These are phyloP conservation scores for Plasmodium coatneyi DNA, from an alignment of 169 alveolate species.

Conservation along the genomic window DNA sequence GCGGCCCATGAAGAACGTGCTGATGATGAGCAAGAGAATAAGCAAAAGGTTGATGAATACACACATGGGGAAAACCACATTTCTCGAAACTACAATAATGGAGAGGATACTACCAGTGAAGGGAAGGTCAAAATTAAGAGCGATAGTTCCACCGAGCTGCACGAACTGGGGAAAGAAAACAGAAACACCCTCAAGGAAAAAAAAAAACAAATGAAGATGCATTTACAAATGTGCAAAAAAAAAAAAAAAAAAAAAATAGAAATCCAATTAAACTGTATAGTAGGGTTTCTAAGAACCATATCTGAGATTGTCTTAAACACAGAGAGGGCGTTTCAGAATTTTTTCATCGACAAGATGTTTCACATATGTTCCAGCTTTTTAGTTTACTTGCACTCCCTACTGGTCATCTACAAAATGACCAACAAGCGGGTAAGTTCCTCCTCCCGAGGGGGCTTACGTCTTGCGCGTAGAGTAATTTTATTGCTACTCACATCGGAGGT, in stretches of 20 bases:
- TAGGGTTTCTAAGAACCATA: slow-evolving; percentile 51
- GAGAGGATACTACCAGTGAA: background rate
- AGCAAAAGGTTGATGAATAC: background rate
- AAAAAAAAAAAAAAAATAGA: slow-evolving; percentile 25
- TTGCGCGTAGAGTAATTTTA: background rate
- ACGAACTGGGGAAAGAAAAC: slow-evolving; percentile 19
- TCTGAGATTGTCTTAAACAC: slow-evolving; percentile 43
- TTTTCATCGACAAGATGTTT: slow-evolving; percentile 66
- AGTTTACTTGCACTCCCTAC: slow-evolving; percentile 60
- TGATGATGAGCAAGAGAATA: background rate
- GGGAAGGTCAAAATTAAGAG: background rate
- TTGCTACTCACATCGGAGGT: background rate
- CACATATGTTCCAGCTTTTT: slow-evolving; percentile 70
- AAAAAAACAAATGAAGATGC: slow-evolving; percentile 11
- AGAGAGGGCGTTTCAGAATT: slow-evolving; percentile 37
- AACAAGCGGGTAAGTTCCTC: slow-evolving; percentile 36
- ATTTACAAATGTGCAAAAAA: slow-evolving; percentile 40
- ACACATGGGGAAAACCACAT: background rate
- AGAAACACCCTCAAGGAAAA: slow-evolving; percentile 27
- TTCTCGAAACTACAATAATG: background rate
- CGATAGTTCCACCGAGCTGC: background rate
- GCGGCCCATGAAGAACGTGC: background rate
- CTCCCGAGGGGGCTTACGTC: background rate
- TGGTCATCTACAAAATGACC: slow-evolving; percentile 64
- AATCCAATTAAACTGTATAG: slow-evolving; percentile 43